phyloP scores from a whole-genome alignment of 805 yeast species.

The Vanderwaltozyma tropicalis region DNA sequence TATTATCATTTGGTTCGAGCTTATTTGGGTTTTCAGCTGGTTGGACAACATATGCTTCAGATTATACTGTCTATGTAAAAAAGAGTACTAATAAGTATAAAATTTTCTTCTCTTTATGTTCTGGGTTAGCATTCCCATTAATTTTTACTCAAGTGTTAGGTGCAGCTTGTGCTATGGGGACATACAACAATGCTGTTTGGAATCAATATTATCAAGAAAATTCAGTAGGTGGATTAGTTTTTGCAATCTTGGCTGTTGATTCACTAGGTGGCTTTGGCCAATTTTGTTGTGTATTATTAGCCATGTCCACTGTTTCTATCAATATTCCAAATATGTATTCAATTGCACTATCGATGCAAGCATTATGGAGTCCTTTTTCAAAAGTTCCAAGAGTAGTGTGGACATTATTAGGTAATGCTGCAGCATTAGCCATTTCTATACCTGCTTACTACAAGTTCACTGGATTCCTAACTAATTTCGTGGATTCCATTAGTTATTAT shows the following conservation, averaged over 20 bases:
- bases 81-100: conserved; percentile 45
- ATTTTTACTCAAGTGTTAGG: conserved; percentile 68
- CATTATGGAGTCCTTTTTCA: conserved; percentile 62
- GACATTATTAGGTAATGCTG: conserved; percentile 67
- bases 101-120: conserved; percentile 52
- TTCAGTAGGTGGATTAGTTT: conserved; percentile 73
- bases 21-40: conserved; percentile 86
- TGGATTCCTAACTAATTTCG: conserved; percentile 69
- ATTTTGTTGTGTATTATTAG: conserved; percentile 74
- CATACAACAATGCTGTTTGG: conserved; percentile 37
- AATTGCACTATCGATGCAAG: conserved; percentile 74
- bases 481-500: conserved; percentile 88
- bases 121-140: conserved; percentile 59
- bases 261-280: conserved; percentile 84
- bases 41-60: conserved; percentile 92
- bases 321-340: conserved; percentile 92
- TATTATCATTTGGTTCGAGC: conserved; percentile 73
- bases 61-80: conserved; percentile 82
- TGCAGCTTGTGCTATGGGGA: conserved; percentile 76
- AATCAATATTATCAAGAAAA: conserved; percentile 38
- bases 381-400: conserved; percentile 73
- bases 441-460: conserved; percentile 76
- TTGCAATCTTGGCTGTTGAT: conserved; percentile 63
- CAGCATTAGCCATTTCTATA: conserved; percentile 74
- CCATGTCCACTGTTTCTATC: conserved; percentile 79